Base-by-base conservation (phyloP, 495 filamentous ascomycete species). In the Penicillium lividum region DNA sequence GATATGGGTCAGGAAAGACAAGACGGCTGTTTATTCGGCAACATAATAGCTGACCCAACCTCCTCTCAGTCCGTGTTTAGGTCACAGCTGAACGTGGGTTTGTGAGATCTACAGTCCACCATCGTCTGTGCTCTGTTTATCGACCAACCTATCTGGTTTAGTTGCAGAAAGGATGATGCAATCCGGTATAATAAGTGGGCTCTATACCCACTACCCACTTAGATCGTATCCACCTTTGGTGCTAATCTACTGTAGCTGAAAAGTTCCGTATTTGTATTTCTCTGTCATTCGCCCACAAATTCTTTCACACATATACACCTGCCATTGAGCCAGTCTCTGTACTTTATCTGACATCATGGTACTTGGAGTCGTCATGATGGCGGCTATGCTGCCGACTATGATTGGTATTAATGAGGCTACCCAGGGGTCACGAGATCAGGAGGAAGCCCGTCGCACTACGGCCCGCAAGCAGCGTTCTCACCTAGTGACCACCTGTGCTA, bases 311-410 rank as follows among this genome's bases (percentile, higher is more conserved):
- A 53, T 15, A 46, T 29, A 22, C 42, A 51, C 38, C 38, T 40
- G 38, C 38, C 15, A 16, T 40, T 40, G 16, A 40, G 38, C 45
- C n/a, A 1, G 7, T 51, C 27, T 36, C 46, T 25, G n/a, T 8
- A 10, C 28, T 8, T 25, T 7, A 47, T 11, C 11, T 16, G 49
- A 25, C 43, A 47, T 36, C 53, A 55, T 72, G 67, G 67, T 72
- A 1, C 25, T 72, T 7, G 67, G 69, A 3, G 34, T 69, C 38
- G 62, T 46, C 33, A 72, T 72, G 67, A 72, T 72, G 60, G 55
- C 64, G 27, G 53, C 67, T n/a, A 69, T 69, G 69, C 27, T 72
- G 56, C 69, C 69, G 7, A 72, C 67, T 18, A 67, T 69, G 57
- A 64, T 64, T 29, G 67, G 69, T 2, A 50, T 71, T 7, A 71